phyloP scores from a whole-genome alignment of 73 alveolate species.

The Stentor roeselii region DNA sequence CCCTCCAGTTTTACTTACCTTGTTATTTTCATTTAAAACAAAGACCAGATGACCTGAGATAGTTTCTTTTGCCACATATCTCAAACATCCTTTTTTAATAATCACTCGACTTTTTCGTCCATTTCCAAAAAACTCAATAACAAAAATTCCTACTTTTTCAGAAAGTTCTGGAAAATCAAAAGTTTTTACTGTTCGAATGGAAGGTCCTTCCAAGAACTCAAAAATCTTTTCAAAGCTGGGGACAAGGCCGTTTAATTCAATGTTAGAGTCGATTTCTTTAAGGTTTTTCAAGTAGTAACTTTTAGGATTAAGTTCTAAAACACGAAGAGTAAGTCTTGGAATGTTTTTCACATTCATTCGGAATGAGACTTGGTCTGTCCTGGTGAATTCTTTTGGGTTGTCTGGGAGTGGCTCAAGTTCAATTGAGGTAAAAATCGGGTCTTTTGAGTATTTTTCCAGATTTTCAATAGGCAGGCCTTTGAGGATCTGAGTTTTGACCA shows the following conservation, averaged over 20 bases:
- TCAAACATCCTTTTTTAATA: constrained; percentile 83
- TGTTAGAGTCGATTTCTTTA: constrained; percentile 63
- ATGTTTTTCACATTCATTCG: constrained; percentile 75
- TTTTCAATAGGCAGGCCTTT: constrained; percentile 29
- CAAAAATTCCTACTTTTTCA: constrained; percentile 79
- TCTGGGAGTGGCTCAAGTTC: constrained; percentile 32
- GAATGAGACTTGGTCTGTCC: constrained; percentile 66
- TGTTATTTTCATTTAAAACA: constrained; percentile 73
- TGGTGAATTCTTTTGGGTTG: constrained; percentile 51
- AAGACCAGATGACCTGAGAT: constrained; percentile 81
- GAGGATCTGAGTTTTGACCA: constrained; percentile 35
- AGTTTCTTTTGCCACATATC: constrained; percentile 70
- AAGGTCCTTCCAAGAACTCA: constrained; percentile 54
- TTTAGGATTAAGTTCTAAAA: constrained; percentile 79
- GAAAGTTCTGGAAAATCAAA: constrained; percentile 69
- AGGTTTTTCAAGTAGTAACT: constrained; percentile 71
- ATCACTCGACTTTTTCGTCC: constrained; percentile 79
- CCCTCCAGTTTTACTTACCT: constrained; percentile 65
- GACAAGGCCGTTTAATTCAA: constrained; percentile 84
- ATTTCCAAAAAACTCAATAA: constrained; percentile 85
- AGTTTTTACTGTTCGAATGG: constrained; percentile 43
- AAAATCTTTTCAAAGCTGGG: constrained; percentile 56
- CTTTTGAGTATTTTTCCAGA: constrained; percentile 5
- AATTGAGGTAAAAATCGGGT: constrained; percentile 27
- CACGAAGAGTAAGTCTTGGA: constrained; percentile 62